phyloP scores from a whole-genome alignment of 2,329 filamentous ascomycete genomes.

The Emmonsiellopsis sp. region DNA sequence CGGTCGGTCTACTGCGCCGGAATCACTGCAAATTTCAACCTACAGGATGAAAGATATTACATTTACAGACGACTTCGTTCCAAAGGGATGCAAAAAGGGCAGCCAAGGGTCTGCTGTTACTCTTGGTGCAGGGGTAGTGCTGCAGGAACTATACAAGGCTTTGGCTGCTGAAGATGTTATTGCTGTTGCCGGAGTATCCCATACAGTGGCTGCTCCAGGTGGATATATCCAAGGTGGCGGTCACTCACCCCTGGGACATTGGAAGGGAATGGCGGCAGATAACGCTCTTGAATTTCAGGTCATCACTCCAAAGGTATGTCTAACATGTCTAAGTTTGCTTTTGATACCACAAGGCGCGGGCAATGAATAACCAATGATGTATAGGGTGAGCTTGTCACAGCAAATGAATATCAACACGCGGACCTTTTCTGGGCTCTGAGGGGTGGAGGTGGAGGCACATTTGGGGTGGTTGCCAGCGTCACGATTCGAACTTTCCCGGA shows the following conservation, averaged over 20 bases:
- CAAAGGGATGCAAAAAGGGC: not conserved
- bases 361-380: not conserved
- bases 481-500: conserved; percentile 36
- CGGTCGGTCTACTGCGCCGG: conserved; percentile 53
- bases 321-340: not conserved
- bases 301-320: conserved; percentile 35
- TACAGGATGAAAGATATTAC: conserved; percentile 26
- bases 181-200: conserved; percentile 47
- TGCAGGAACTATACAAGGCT: conserved; percentile 40
- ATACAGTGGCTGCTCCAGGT: conserved; percentile 49
- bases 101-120: conserved; percentile 8
- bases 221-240: conserved; percentile 55
- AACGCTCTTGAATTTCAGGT: conserved; percentile 50
- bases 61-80: conserved; percentile 23
- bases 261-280: conserved; percentile 51
- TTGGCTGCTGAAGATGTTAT: conserved; percentile 39
- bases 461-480: conserved; percentile 47
- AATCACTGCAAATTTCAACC: conserved; percentile 29
- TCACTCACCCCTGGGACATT: conserved; percentile 44
- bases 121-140: conserved; percentile 47
- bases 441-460: conserved; percentile 53
- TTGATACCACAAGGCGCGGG: not conserved
- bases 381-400: conserved; percentile 40
- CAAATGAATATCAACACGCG: conserved; percentile 37
- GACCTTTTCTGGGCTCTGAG: conserved; percentile 57